These are phyloP conservation scores for Bolboschoenoplectus hybrid DNA, from an alignment of 202 grass and related monocot genomes.

Conservation along the genomic window DNA sequence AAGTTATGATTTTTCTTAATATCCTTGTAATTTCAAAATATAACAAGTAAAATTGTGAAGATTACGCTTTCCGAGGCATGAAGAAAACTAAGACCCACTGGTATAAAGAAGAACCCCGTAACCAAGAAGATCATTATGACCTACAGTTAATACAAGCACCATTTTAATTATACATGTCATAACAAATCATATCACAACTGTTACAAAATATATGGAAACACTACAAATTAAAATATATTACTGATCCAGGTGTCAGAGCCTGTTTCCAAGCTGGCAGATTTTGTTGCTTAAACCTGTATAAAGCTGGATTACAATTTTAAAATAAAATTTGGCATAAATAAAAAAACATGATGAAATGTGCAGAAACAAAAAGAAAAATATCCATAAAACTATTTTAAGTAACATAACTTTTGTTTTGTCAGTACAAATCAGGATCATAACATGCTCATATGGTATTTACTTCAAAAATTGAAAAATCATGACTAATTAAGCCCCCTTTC, in stretches of 20 bases:
- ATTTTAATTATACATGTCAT: constrained; percentile 13
- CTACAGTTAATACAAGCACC: constrained; percentile 49
- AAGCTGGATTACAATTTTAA: constrained; percentile 51
- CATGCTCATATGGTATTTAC: background rate
- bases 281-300: constrained; percentile 88
- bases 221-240: constrained; percentile 46
- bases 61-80: constrained; percentile 77
- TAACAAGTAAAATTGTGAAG: constrained; percentile 22
- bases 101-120: constrained; percentile 62
- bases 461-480: background rate
- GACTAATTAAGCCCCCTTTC: background rate
- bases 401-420: background rate
- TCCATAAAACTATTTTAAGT: background rate
- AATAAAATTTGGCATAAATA: constrained; percentile 10
- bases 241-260: constrained; percentile 72
- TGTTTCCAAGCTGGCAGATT: constrained; percentile 89
- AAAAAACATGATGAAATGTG: background rate
- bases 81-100: constrained; percentile 73
- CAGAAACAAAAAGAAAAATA: background rate
- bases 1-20: background rate
- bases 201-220: constrained; percentile 3
- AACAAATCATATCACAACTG: background rate
- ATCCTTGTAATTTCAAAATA: background rate
- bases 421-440: constrained; percentile 23
- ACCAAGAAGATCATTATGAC: constrained; percentile 83